Conservation (phyloP, 1,284 basidiomycete species). For the Trametes hirsuta region DNA sequence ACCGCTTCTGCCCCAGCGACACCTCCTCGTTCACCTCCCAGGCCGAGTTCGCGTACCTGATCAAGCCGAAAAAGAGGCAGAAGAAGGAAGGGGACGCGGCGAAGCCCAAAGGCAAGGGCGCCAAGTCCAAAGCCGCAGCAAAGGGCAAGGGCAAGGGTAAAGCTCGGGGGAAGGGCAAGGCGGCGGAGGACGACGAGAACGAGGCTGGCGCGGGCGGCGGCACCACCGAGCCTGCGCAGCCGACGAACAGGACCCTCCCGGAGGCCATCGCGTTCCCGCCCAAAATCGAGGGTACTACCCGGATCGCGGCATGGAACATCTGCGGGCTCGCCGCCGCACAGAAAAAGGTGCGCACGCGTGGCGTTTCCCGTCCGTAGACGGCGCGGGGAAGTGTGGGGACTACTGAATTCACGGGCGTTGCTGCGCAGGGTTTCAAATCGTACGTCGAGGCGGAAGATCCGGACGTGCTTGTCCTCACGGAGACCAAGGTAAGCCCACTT, state of each 20-base stretch:
- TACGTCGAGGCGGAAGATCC: conserved; percentile 85
- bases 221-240: conserved; percentile 51
- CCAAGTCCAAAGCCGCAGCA: conserved; percentile 32
- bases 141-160: conserved; percentile 20
- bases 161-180: conserved; percentile 29
- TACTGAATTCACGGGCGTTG: neutral
- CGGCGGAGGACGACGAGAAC: conserved; percentile 19
- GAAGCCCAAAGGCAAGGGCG: conserved; percentile 38
- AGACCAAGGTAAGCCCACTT: conserved; percentile 68
- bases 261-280: conserved; percentile 61
- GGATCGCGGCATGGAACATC: conserved; percentile 79
- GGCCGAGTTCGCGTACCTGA: no score
- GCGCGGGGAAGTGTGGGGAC: neutral
- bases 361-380: neutral
- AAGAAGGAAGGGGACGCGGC: conserved; percentile 23
- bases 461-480: conserved; percentile 79
- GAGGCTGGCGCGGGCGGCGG: neutral
- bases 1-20: no score
- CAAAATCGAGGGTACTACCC: conserved; percentile 47
- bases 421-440: conserved; percentile 70
- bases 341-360: conserved; percentile 59
- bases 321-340: conserved; percentile 68
- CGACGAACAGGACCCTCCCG: conserved; percentile 76
- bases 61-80: no score
- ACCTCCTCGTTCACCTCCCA: no score